Conservation (phyloP, 2,329 filamentous ascomycete species). For the Claviceps sp. region DNA sequence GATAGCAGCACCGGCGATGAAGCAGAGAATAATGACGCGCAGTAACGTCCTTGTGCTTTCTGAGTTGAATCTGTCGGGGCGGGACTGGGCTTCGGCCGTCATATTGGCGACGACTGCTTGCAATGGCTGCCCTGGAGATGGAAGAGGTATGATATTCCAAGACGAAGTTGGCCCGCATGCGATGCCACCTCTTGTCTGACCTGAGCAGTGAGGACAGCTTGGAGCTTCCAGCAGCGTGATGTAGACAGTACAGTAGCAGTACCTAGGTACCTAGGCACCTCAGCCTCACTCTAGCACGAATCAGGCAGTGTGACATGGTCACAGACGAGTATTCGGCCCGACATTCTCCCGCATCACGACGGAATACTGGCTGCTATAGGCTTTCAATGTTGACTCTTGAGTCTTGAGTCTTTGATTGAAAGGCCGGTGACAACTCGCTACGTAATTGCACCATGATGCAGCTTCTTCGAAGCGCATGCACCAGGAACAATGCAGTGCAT, state of each 20-base stretch:
- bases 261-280: background rate
- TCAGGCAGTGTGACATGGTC: background rate
- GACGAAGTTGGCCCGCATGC: conserved; percentile 6
- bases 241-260: too few relatives aligned
- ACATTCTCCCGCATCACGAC: background rate
- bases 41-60: conserved; percentile 75
- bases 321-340: background rate
- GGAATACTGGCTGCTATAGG: too few relatives aligned
- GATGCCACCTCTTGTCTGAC: conserved; percentile 5
- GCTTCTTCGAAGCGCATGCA: background rate
- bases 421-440: background rate
- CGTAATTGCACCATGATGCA: background rate
- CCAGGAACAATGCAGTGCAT: background rate
- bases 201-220: conserved; percentile 27
- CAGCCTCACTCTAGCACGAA: background rate
- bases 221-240: conserved; percentile 22
- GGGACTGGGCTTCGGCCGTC: conserved; percentile 32
- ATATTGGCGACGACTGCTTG: conserved; percentile 26
- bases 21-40: conserved; percentile 74
- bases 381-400: too few relatives aligned
- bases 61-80: conserved; percentile 64
- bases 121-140: conserved; percentile 17
- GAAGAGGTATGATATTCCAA: conserved; percentile 22
- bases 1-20: conserved; percentile 85
- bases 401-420: too few relatives aligned